Evolutionary conservation across 129 eudicot species (phyloP).

Genomic region (Centrapalus pauciflorus): DNA sequence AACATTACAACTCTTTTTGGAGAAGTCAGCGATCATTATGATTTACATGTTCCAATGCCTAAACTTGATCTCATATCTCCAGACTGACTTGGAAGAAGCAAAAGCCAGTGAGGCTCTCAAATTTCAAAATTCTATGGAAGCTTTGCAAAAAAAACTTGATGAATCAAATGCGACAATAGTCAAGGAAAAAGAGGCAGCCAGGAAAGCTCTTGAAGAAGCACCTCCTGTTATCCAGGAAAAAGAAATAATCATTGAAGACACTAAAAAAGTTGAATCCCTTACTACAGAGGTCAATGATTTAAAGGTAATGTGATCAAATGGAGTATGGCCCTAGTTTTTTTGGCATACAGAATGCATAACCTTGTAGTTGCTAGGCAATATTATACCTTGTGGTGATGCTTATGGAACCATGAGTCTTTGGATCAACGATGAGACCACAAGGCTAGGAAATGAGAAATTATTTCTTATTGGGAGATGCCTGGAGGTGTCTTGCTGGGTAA

Average conservation of each 20-base stretch:
- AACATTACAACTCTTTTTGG: neutral
- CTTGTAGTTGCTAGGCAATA: neutral
- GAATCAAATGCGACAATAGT: slow-evolving; percentile 64
- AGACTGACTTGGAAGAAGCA: slow-evolving; percentile 95
- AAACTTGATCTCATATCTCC: slow-evolving; percentile 26
- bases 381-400: neutral
- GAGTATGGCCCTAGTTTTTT: neutral
- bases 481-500: neutral
- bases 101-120: slow-evolving; percentile 70
- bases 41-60: slow-evolving; percentile 6
- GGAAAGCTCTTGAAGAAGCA: slow-evolving; percentile 93
- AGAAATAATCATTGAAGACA: slow-evolving; percentile 73
- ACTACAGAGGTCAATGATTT: slow-evolving; percentile 50
- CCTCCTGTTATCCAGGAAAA: slow-evolving; percentile 92
- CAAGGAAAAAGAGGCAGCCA: slow-evolving; percentile 80
- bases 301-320: slow-evolving; percentile 47
- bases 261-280: slow-evolving; percentile 60
- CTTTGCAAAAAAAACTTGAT: slow-evolving; percentile 64
- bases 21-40: neutral
- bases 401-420: neutral
- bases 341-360: neutral
- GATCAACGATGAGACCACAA: neutral
- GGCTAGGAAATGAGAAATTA: neutral
- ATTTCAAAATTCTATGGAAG: slow-evolving; percentile 54
- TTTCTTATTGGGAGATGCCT: neutral